Conservation (phyloP, 2,329 filamentous ascomycete species). For the Didymella lethalis region DNA sequence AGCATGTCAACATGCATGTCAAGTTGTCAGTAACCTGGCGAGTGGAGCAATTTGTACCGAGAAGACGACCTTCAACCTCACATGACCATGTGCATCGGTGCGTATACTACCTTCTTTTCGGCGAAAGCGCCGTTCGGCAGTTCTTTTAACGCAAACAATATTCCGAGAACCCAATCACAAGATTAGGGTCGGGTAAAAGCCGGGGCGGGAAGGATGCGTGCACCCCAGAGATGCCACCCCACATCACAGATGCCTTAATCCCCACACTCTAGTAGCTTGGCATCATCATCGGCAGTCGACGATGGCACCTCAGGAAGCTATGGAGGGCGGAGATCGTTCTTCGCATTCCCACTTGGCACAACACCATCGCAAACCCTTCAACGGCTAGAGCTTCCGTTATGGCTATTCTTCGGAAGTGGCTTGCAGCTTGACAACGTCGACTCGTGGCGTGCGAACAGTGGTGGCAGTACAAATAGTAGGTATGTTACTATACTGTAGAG, state of each 20-base stretch:
- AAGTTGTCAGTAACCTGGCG: neutral
- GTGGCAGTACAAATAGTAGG: slow-evolving; percentile 12
- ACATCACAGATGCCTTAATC: slow-evolving; percentile 13
- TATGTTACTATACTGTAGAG: neutral
- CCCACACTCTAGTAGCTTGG: slow-evolving; percentile 19
- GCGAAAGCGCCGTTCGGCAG: slow-evolving; percentile 7
- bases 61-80: slow-evolving; percentile 2
- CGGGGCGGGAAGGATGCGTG: slow-evolving; percentile 15
- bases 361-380: slow-evolving; percentile 3
- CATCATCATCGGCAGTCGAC: slow-evolving; percentile 16
- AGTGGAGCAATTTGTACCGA: slow-evolving; percentile 3
- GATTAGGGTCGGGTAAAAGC: neutral
- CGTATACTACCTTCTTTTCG: slow-evolving; percentile 3
- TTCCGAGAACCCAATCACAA: slow-evolving; percentile 10
- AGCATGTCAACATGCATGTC: slow-evolving; percentile 10
- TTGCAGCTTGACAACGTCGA: slow-evolving; percentile 2
- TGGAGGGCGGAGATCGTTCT: slow-evolving; percentile 2
- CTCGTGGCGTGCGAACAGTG: slow-evolving; percentile 2
- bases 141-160: neutral
- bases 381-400: slow-evolving; percentile 2
- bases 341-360: slow-evolving; percentile 5
- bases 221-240: slow-evolving; percentile 15
- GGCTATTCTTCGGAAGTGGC: slow-evolving; percentile 13
- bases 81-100: slow-evolving; percentile 9
- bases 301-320: neutral